Percentiles rank a stretch among this genome's conserved stretches.
Conservation (phyloP, 345 rosid genomes). For the Eucalyptus marginata region DNA sequence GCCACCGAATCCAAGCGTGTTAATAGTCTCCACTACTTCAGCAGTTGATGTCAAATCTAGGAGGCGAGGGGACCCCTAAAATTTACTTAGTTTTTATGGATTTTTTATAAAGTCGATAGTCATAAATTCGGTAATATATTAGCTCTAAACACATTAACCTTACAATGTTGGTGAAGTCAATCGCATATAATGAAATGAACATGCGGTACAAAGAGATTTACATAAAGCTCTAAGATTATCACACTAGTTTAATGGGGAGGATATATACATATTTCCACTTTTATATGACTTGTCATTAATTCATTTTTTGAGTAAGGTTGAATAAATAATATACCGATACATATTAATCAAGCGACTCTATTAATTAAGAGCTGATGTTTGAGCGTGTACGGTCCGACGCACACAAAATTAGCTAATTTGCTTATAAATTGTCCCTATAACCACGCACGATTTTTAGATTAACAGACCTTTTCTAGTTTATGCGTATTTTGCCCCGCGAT, state of each 20-base stretch:
- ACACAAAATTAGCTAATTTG: not conserved
- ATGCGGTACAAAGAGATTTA: not conserved
- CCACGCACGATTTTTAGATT: not conserved
- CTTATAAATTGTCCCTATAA: not conserved
- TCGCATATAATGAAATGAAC: not conserved
- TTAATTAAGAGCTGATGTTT: not conserved
- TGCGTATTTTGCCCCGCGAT: not conserved
- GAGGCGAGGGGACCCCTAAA: not conserved
- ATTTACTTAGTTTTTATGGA: not conserved
- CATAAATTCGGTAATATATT: accelerated
- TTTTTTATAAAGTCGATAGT: not conserved
- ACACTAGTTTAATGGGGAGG: not conserved
- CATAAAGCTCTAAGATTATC: not conserved
- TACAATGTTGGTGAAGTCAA: not conserved
- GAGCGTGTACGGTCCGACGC: accelerated
- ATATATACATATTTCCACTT: not conserved
- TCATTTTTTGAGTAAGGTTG: not conserved
- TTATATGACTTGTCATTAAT: not conserved
- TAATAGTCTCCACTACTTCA: not conserved
- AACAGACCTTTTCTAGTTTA: not conserved
- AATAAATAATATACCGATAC: not conserved
- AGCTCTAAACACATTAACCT: not conserved
- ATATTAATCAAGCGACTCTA: not conserved
- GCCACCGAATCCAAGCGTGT: not conserved
- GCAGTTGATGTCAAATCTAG: not conserved